Conservation (phyloP, 495 filamentous ascomycete species). For the Hypomontagnella monticulosa region DNA sequence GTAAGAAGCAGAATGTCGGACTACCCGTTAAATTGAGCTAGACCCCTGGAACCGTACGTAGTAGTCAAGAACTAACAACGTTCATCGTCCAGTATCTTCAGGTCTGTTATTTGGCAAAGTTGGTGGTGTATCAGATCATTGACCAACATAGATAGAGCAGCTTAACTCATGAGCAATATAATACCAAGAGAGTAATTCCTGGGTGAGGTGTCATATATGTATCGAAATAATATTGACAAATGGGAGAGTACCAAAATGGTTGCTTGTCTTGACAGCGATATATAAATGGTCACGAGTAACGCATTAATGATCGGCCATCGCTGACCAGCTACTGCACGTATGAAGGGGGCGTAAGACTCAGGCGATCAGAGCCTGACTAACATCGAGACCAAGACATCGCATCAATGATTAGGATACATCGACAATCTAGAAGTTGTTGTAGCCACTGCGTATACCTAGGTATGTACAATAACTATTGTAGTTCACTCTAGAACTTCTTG, state of each 20-base stretch:
- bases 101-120: no score
- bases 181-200: no score
- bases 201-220: no score
- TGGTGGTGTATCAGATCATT: no score
- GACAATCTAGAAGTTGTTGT: constrained; percentile 4
- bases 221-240: background rate
- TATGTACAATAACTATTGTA: background rate
- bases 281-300: constrained; percentile 12
- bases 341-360: constrained; percentile 22
- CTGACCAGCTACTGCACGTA: constrained; percentile 6
- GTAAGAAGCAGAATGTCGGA: constrained; percentile 10
- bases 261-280: constrained; percentile 3
- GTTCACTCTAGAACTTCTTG: no score
- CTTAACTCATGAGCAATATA: no score
- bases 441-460: constrained; percentile 9
- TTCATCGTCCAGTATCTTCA: background rate
- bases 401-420: constrained; percentile 13
- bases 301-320: constrained; percentile 38
- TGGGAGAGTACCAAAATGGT: background rate
- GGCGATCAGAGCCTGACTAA: constrained; percentile 17
- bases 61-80: background rate
- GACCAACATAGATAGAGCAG: no score
- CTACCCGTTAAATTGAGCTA: constrained; percentile 24
- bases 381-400: constrained; percentile 9
- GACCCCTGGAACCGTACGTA: constrained; percentile 19